Base-by-base conservation (phyloP, 495 filamentous ascomycete genomes). In the Melanomma pulvis-pyrius region DNA sequence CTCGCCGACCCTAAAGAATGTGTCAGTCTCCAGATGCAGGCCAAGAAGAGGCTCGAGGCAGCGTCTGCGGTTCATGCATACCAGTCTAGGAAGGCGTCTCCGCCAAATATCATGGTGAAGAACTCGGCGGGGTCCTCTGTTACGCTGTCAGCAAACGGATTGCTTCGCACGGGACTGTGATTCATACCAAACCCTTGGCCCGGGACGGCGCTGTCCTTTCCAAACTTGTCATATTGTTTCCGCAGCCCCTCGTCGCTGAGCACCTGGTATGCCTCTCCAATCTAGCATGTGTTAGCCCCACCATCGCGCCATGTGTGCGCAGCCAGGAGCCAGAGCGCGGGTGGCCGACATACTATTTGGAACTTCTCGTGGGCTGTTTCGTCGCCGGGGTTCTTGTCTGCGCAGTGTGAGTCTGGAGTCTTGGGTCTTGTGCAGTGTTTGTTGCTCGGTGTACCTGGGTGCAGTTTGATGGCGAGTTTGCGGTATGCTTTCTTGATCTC, bases 401-500 rank as follows among this genome's bases (percentile, higher is more conserved):
- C 30, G 61, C 19, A 48, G 15, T 1, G 49, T 68, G 24, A 73
- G 62, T 19, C 5, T 41, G 15, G 9, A 2, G n/a, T n/a, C 26
- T 7, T 15, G 19, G 9, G 9, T 22, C 21, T 17, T 21, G 21
- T 12, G 24, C 22, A 39, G 13, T 39, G 62, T 48, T 47, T 47
- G 59, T 12, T 51, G 61, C n/a, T 30, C 2, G 34, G 5, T 26
- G 9, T 77, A 87, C 85, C 85, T n/a, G 87, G 87, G 71, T 90
- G 87, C 62, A 88, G 86, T 61, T 83, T 82, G 70, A 99, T 96
- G 49, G 94, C 94, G 30, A 94, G 88, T 78, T 93, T 98, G 64
- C 94, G 85, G 77, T 99, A 99, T n/a, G 94, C 94, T 79, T 98
- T 98, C 82, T 99, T 99, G 79, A 99, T 97, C 68, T 99, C 96